Percentiles rank a stretch among this genome's conserved stretches.
phyloP scores from a whole-genome alignment of 2,329 filamentous ascomycete genomes.

The Albifimbria verrucaria region DNA sequence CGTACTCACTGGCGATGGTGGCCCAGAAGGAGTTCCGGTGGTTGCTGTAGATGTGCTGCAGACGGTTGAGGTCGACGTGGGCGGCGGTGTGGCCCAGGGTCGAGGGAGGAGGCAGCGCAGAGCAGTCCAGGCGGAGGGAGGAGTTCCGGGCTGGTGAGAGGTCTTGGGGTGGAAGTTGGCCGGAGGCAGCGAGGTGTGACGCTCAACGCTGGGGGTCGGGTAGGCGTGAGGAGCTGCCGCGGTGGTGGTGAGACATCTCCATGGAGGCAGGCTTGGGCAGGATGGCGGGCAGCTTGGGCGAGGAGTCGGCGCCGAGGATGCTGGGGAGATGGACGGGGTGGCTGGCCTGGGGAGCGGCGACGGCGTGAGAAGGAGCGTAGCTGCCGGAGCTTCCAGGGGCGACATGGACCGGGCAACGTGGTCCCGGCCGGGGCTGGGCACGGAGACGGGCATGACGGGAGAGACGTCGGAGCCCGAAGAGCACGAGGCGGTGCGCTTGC shows the following conservation, averaged over 20 bases:
- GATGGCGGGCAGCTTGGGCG: conserved; percentile 56
- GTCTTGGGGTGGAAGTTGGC: conserved; percentile 31
- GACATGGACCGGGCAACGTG: conserved; percentile 46
- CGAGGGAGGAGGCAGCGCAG: conserved; percentile 35
- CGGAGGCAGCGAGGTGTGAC: conserved; percentile 43
- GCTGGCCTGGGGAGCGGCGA: conserved; percentile 37
- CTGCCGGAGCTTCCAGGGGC: conserved; percentile 42
- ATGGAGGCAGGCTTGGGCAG: conserved; percentile 62
- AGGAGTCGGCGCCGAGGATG: conserved; percentile 42
- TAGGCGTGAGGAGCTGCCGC: conserved; percentile 36
- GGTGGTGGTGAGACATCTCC: conserved; percentile 32
- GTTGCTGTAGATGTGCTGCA: conserved; percentile 66
- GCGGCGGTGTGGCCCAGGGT: conserved; percentile 29
- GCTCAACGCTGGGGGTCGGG: conserved; percentile 38
- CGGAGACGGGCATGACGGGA: conserved; percentile 43
- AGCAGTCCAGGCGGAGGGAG: conserved; percentile 60
- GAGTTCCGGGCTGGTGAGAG: conserved; percentile 34
- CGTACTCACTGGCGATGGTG: conserved; percentile 69
- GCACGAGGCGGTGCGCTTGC: conserved; percentile 71
- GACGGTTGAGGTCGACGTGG: conserved; percentile 61
- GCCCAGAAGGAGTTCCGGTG: conserved; percentile 73
- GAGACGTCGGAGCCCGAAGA: conserved; percentile 60
- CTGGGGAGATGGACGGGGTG: conserved; percentile 49
- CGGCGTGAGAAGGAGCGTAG: conserved; percentile 29
- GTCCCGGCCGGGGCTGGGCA: conserved; percentile 50